phyloP scores from a whole-genome alignment of 495 filamentous ascomycete genomes.

The Trichocladium antarcticum region DNA sequence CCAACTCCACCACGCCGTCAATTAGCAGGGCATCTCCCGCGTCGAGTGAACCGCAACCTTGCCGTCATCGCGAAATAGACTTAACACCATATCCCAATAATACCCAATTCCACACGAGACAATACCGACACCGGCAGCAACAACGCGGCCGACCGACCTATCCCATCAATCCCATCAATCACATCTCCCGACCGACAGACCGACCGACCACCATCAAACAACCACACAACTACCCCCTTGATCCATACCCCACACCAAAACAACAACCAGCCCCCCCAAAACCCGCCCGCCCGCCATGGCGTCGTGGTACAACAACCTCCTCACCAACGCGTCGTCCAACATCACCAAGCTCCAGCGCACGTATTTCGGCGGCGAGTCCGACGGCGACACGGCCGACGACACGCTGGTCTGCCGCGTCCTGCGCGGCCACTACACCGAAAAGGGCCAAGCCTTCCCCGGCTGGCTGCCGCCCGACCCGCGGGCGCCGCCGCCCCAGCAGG shows the following conservation, averaged over 20 bases:
- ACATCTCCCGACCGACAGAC: no score
- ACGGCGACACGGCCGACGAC: constrained; percentile 89
- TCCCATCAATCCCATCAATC: not conserved
- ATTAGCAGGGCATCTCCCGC: not conserved
- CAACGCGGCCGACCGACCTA: not conserved
- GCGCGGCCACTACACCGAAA: constrained; percentile 89
- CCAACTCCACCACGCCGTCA: not conserved
- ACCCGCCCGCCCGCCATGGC: constrained; percentile 40
- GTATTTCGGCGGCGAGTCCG: constrained; percentile 65
- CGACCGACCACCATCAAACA: not conserved
- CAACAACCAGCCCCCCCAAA: not conserved
- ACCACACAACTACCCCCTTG: not conserved
- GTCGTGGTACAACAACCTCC: constrained; percentile 67
- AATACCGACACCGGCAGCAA: not conserved
- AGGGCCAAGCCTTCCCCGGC: constrained; percentile 64
- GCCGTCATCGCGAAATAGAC: no score
- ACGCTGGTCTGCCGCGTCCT: constrained; percentile 90
- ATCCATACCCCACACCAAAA: no score
- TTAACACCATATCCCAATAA: no score
- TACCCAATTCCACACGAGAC: no score
- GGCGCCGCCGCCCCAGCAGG: constrained; percentile 48
- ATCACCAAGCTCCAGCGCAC: constrained; percentile 71
- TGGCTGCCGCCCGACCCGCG: constrained; percentile 89
- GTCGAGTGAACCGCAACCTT: no score
- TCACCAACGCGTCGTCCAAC: constrained; percentile 66